phyloP scores from a whole-genome alignment of 495 filamentous ascomycete species.

The Podospora didyma region DNA sequence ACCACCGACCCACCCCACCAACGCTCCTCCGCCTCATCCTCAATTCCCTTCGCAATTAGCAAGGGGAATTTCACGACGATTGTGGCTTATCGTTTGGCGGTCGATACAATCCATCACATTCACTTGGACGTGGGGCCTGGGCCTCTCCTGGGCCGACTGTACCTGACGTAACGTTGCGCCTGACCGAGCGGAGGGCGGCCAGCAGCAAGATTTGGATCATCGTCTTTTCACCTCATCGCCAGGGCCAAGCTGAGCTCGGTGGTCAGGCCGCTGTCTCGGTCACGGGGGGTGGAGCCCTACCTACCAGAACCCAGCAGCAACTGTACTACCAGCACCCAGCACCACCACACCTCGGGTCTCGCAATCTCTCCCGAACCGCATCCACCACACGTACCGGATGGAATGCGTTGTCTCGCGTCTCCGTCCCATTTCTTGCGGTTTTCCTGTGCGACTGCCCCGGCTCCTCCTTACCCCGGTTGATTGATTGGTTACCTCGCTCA shows the following conservation, averaged over 20 bases:
- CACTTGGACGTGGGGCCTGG: too few relatives aligned
- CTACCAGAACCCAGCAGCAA: too few relatives aligned
- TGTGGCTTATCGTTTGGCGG: neutral
- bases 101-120: neutral
- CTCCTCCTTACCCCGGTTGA: constrained; percentile 3
- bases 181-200: neutral
- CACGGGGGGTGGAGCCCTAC: too few relatives aligned
- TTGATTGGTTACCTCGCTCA: neutral
- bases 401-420: neutral
- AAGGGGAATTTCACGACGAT: too few relatives aligned
- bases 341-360: too few relatives aligned
- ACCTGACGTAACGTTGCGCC: constrained; percentile 30
- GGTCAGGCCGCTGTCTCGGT: neutral
- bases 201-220: constrained; percentile 6
- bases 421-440: too few relatives aligned
- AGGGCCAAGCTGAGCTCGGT: neutral
- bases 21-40: neutral
- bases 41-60: too few relatives aligned
- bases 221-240: neutral
- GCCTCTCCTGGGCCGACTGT: too few relatives aligned
- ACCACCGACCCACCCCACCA: too few relatives aligned
- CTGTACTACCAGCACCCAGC: too few relatives aligned
- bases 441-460: neutral
- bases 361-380: too few relatives aligned
- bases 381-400: too few relatives aligned